These are phyloP conservation scores for Tolypocladium tropicale DNA, from an alignment of 2,329 filamentous ascomycete species.

Conservation along the genomic window DNA sequence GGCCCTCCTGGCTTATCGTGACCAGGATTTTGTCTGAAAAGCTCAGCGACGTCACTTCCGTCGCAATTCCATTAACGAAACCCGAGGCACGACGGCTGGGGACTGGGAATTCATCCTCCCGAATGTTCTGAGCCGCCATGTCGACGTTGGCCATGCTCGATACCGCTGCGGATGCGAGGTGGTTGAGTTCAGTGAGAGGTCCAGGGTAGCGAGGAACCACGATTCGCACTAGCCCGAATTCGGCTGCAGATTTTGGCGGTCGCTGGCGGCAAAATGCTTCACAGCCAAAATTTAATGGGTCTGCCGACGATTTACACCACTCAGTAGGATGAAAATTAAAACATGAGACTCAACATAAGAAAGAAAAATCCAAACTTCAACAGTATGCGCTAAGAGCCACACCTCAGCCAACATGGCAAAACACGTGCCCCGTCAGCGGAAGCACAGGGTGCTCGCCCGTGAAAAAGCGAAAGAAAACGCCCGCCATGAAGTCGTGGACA, in stretches of 20 bases:
- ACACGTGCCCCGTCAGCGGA: conserved; percentile 55
- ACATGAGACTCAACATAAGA: not conserved
- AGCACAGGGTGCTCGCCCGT: conserved; percentile 59
- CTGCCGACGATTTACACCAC: not conserved
- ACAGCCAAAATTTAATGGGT: conserved; percentile 23
- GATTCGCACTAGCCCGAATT: conserved; percentile 25
- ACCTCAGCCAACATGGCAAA: conserved; percentile 31
- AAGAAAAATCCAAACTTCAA: not conserved
- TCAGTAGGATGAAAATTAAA: not conserved
- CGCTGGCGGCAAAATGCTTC: conserved; percentile 21
- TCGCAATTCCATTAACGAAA: conserved; percentile 55
- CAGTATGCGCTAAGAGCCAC: not conserved
- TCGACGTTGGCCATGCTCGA: not conserved
- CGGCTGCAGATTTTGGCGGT: conserved; percentile 23
- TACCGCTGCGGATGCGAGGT: not conserved
- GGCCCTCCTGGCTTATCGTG: conserved; percentile 77
- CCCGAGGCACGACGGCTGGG: conserved; percentile 49
- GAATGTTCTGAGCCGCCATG: conserved; percentile 32
- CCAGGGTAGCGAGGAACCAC: not conserved
- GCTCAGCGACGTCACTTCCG: conserved; percentile 59
- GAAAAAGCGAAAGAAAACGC: conserved; percentile 37
- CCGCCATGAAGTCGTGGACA: conserved; percentile 26
- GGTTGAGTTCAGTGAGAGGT: not conserved
- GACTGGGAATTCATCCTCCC: conserved; percentile 56
- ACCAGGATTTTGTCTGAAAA: conserved; percentile 89